phyloP scores from a whole-genome alignment of 1,284 basidiomycete species.

The Meira nashicola region DNA sequence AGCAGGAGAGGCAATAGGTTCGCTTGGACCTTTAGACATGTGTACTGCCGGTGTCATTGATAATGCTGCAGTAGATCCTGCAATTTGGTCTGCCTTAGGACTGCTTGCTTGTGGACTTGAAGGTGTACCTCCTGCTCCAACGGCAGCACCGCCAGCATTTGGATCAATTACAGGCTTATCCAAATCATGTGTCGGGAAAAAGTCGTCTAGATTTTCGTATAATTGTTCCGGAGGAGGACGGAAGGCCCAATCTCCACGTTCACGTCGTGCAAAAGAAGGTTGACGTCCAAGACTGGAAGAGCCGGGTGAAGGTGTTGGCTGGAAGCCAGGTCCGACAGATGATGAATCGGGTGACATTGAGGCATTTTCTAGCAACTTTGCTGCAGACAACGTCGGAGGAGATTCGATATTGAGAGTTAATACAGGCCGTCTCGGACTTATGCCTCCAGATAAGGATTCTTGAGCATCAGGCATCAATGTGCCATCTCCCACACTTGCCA shows the following conservation, averaged over 20 bases:
- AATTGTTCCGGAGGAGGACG: slow-evolving; percentile 90
- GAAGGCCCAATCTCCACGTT: slow-evolving; percentile 57
- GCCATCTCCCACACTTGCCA: not conserved
- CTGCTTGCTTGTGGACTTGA: slow-evolving; percentile 59
- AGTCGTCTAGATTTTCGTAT: slow-evolving; percentile 85
- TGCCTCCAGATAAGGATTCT: slow-evolving; percentile 11
- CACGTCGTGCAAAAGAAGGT: slow-evolving; percentile 40
- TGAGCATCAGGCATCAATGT: not conserved
- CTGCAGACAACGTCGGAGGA: not conserved
- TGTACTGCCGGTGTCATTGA: not conserved
- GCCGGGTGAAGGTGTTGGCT: not conserved
- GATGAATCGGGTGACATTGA: not conserved
- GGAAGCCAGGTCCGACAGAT: not conserved
- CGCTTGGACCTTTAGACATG: not conserved
- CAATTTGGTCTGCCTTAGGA: slow-evolving; percentile 21
- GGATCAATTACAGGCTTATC: slow-evolving; percentile 88
- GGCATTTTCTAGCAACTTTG: slow-evolving; percentile 1
- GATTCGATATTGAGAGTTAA: slow-evolving; percentile 36
- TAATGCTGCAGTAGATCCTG: slow-evolving; percentile 4
- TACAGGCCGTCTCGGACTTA: slow-evolving; percentile 33
- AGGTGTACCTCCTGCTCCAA: slow-evolving; percentile 60
- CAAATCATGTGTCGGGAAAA: slow-evolving; percentile 93
- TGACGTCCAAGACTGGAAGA: not conserved
- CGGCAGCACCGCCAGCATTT: slow-evolving; percentile 34
- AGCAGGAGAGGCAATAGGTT: not conserved